Base-by-base conservation (phyloP, 192 early-diverging fungal genomes). In the Podila epicladia region DNA sequence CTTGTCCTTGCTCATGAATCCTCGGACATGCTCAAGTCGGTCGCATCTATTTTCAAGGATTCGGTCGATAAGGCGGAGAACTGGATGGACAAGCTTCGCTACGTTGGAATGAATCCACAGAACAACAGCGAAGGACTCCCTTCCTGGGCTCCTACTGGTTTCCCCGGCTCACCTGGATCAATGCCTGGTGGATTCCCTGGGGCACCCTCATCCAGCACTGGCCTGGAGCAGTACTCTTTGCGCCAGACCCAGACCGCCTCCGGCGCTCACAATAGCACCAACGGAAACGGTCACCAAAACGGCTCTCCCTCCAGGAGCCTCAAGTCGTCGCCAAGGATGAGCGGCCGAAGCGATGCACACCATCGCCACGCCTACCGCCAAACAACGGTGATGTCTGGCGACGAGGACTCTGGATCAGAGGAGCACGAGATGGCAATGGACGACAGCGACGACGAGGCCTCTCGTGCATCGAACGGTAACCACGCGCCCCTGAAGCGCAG, bases 1-100 rank as follows among this genome's bases (percentile, higher is more conserved):
- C 62, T 94, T 9, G 87, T 89, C 20, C 87, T 95, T 31, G 94
- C 92, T 9, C 75, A 87, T n/a, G 94, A 95, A 69, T 90, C 90
- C 32, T 74, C 85, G 26, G 91, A 85, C 22, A 93, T 94, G 90
- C 83, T 95, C 26, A 82, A 87, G 38, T 87, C 87, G 15, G 88
- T 95, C n/a, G 82, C 89, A 38, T 72, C 75, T 28, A 89, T 95
- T 22, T 93, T 95, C 72, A 84, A 85, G 58, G 87, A 93, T 33
- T 92, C 92, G 0, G 85, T 95, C 9, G 84, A 82, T 33, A 85
- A 88, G 63, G 93, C 92, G 9, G 91, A 94, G 74, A 58, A 75
- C 48, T 90, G 88, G 83, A 79, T 92, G 62, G 88, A 89, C 37
- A 82, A 83, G 22, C 65, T 89, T 1, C 74, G 78, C 20, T 65